These are phyloP conservation scores for Lyophyllum decastes DNA, from an alignment of 768 basidiomycete species.

Conservation along the genomic window DNA sequence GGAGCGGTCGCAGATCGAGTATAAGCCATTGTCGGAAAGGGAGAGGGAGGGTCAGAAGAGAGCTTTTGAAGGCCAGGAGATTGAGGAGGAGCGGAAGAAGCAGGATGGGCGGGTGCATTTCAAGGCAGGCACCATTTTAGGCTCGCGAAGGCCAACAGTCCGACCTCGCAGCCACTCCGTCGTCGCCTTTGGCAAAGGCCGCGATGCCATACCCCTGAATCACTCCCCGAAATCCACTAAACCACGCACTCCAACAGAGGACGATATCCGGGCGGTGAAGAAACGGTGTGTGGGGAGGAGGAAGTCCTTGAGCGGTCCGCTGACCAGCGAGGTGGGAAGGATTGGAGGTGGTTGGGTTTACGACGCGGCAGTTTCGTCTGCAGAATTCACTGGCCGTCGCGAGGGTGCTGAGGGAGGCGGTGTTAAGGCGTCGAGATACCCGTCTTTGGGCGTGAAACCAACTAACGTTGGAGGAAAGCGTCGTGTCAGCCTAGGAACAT, in stretches of 20 bases:
- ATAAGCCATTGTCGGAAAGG: conserved; percentile 52
- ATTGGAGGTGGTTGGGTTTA: conserved; percentile 48
- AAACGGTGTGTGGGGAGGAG: conserved; percentile 57
- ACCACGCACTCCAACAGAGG: conserved; percentile 12
- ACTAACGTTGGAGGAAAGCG: conserved; percentile 11
- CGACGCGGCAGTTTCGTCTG: conserved; percentile 47
- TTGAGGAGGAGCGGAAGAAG: conserved; percentile 11
- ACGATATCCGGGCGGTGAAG: conserved; percentile 45
- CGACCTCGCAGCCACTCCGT: conserved; percentile 38
- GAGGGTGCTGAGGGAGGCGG: background rate
- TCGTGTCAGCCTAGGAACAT: conserved; percentile 18
- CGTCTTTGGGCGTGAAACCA: background rate
- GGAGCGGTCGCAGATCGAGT: conserved; percentile 54
- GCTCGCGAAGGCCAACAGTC: conserved; percentile 17
- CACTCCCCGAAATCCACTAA: conserved; percentile 8
- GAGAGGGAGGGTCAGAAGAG: conserved; percentile 19
- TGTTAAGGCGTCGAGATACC: background rate
- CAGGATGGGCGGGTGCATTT: conserved; percentile 26
- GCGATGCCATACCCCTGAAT: conserved; percentile 9
- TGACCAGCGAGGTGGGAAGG: conserved; percentile 20
- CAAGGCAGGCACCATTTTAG: conserved; percentile 21
- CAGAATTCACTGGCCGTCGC: conserved; percentile 27
- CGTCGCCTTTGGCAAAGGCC: conserved; percentile 17
- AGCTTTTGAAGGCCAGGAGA: conserved; percentile 2
- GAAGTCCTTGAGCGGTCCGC: conserved; percentile 40